A percentile compares a stretch with the other conserved stretches of the same genome.
Conservation (phyloP, 1,139 yeast species). For the Yamadazyma atlantica region DNA sequence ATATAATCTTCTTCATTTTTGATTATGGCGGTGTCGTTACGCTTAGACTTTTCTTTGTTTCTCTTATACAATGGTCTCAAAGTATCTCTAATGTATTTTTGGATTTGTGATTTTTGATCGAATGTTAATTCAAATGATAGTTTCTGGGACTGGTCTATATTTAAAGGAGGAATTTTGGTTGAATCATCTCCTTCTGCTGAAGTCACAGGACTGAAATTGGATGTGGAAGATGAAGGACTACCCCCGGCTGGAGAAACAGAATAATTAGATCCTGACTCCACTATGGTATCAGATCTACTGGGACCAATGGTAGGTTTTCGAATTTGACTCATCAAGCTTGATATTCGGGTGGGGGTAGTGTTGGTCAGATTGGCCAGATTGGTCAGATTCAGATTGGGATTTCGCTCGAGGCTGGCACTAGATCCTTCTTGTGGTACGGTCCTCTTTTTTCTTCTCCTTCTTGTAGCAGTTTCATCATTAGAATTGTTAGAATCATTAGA, state of each 20-base stretch:
- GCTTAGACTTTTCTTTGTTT: constrained; percentile 12
- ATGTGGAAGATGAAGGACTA: constrained; percentile 11
- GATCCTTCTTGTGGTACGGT: constrained; percentile 13
- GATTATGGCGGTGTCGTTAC: constrained; percentile 9
- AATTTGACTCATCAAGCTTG: constrained; percentile 28
- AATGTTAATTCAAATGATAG: constrained; percentile 25
- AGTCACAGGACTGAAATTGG: constrained; percentile 10
- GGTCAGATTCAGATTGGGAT: no score
- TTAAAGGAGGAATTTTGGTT: constrained; percentile 1
- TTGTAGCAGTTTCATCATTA: constrained; percentile 3
- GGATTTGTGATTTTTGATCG: constrained; percentile 51
- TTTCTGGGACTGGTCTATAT: background rate
- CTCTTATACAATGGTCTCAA: constrained; percentile 50
- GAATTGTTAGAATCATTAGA: constrained; percentile 7
- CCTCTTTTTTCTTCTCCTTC: constrained; percentile 27
- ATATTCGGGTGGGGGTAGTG: constrained; percentile 17
- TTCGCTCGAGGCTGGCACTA: constrained; percentile 3
- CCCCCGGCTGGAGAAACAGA: constrained; percentile 11
- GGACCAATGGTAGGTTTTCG: constrained; percentile 9
- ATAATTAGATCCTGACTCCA: constrained; percentile 8
- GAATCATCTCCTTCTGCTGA: constrained; percentile 8
- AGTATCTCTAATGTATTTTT: constrained; percentile 49
- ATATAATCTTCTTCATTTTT: constrained; percentile 34
- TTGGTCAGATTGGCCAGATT: no score
- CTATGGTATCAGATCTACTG: constrained; percentile 3